Evolutionary conservation across 306 rosid species (phyloP), one percentile per base, ranked within the genome.

Genomic region (Chamaecrista fasciculata): DNA sequence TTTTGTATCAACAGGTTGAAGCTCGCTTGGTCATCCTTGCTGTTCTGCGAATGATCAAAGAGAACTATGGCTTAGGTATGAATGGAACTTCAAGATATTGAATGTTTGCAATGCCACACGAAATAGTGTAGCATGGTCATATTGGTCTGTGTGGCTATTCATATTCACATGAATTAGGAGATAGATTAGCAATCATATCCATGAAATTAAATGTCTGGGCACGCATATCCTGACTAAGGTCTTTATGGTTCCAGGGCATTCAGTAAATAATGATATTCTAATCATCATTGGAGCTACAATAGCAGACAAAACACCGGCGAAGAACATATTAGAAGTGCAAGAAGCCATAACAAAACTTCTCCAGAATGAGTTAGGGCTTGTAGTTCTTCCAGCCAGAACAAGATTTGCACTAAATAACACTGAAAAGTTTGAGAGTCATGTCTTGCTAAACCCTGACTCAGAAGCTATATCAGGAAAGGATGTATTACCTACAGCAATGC

Each of bases 21-120:
- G 99, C 97, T 67, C 95, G 96, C 53, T 81, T 94, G 69, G 91
- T 91, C 25, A 81, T 94, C 81, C 96, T 94, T 15, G 97, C 97
- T 0, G 96, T 91, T 79, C 89, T 91, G 70, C 84, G 90, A 59
- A 88, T 94, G 99, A 82, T 85, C 83, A 94, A 88, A 80, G 99
- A 94, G 89, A 94, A 85, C 70, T 85, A 85, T 67, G 39, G 50
- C 11, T 70, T 52, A 75, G 97, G 97, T 94, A 94, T 44, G 82
- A 56, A 11, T 26, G 55, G 62, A 40, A 37, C 34, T 34, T 67
- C 59, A 26, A 19, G 31, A 61, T 28, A 12, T 79, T 33, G 51
- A 49, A 60, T 25, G 49, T 33, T 36, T 50, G 12, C 48, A 71
- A 42, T 69, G 69, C 60, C 65, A 21, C 31, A 51, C 3, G n/a